Evolutionary conservation across 805 yeast genomes (phyloP), one percentile per base, ranked within the genome.

Genomic region (Candida boidinii): DNA sequence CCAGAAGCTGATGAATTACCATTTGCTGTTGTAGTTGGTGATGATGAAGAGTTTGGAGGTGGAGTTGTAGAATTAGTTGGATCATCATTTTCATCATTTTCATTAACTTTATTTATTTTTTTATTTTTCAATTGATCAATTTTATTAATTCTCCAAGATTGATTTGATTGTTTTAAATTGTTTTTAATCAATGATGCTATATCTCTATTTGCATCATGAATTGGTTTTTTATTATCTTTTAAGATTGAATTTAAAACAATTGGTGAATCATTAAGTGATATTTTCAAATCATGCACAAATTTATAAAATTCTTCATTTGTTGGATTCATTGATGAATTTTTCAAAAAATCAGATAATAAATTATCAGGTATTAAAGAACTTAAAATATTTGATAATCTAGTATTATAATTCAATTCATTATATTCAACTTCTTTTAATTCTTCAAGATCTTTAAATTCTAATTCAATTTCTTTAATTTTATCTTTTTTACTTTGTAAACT

Each of bases 101-200:
- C 43, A 38, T 47, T 46, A 39, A 43, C 47, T 32, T 46, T 41
- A 23, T 51, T 56, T 34, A 49, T 53, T 4, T 9, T 6, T 9
- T 9, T 19, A 7, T 9, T 18, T 43, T 45, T 21, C 40, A 39
- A 23, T 41, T 45, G 36, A 41, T 35, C 51, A 28, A 23, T 39
- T 34, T 30, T 37, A 47, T 33, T 44, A 38, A 43, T 28, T 41
- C 47, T 68, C 67, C 64, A 70, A 23, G 61, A 58, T 49, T 53
- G 73, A 30, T 62, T 66, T 10, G 73, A 69, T 41, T 74, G 77
- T 34, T 73, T 70, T 12, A 76, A 63, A 44, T 74, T 76, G 27
- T 60, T 57, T 41, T 67, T 64, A n/a, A 75, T 70, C 21, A 74
- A 61, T 4, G 48, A 48, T 7, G 66, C 56, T 8, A 75, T 68